These are phyloP conservation scores for Dalechampia spathulata DNA, from an alignment of 441 rosid species.

Conservation along the genomic window DNA sequence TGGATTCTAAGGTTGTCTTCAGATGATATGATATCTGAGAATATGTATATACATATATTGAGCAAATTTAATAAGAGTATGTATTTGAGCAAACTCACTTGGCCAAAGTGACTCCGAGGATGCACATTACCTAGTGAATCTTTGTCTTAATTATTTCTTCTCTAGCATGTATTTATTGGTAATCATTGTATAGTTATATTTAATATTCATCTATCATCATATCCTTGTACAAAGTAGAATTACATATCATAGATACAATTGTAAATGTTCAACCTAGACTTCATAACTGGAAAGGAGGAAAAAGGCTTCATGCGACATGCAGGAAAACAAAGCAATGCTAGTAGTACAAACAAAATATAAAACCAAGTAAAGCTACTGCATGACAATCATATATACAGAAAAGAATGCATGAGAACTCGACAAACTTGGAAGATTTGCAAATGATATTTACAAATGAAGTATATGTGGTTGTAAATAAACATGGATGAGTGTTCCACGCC, in stretches of 20 bases:
- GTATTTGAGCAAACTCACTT: no score
- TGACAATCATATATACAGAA: neutral
- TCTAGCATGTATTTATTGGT: no score
- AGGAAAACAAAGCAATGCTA: constrained; percentile 2
- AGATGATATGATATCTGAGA: no score
- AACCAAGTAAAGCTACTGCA: neutral
- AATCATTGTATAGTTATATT: constrained; percentile 15
- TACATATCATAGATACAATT: constrained; percentile 28
- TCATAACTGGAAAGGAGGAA: neutral
- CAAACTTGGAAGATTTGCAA: neutral
- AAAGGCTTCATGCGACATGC: constrained; percentile 6
- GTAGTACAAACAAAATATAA: neutral
- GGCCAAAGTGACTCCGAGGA: no score
- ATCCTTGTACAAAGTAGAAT: constrained; percentile 17
- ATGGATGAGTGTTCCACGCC: neutral
- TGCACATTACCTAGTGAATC: no score
- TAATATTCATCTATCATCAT: constrained; percentile 17
- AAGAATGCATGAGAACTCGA: neutral
- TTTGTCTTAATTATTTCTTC: no score
- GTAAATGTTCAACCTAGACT: constrained; percentile 12
- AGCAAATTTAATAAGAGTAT: no score
- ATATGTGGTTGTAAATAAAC: neutral
- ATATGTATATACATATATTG: no score
- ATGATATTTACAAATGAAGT: neutral
- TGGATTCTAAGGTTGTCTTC: no score